Conservation (phyloP, 2,329 filamentous ascomycete species). For the Alternaria conjuncta region DNA sequence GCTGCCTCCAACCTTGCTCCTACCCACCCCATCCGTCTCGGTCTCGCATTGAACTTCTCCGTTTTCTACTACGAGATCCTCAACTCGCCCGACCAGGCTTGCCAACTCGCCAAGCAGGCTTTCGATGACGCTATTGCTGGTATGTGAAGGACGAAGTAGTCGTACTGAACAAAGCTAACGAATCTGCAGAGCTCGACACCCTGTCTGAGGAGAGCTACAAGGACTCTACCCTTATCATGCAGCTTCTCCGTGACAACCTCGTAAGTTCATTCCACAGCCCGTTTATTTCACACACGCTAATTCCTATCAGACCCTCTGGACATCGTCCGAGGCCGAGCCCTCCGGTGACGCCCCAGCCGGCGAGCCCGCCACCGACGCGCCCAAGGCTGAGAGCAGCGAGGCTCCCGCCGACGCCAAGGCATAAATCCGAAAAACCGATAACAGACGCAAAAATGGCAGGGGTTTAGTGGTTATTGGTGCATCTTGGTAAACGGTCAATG, state of each 20-base stretch:
- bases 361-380: constrained; percentile 61
- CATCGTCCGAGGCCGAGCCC: constrained; percentile 95
- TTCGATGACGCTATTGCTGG: constrained; percentile 96
- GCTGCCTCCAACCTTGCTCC: constrained; percentile 87
- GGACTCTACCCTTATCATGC: constrained; percentile 98
- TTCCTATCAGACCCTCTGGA: constrained; percentile 85
- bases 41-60: constrained; percentile 93
- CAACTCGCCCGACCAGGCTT: constrained; percentile 97
- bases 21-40: constrained; percentile 91
- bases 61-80: constrained; percentile 99
- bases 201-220: constrained; percentile 99
- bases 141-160: constrained; percentile 48
- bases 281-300: neutral
- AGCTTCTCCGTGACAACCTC: constrained; percentile 95
- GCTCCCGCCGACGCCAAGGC: constrained; percentile 69
- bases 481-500: constrained; percentile 40
- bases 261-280: constrained; percentile 55
- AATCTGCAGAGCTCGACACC: constrained; percentile 81
- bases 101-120: constrained; percentile 94
- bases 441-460: constrained; percentile 42
- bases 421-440: constrained; percentile 34
- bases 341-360: constrained; percentile 62
- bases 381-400: constrained; percentile 49
- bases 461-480: constrained; percentile 38
- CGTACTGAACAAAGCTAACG: constrained; percentile 21